phyloP scores from a whole-genome alignment of 352 stramenopile species.

The Globisporangium barbulae region DNA sequence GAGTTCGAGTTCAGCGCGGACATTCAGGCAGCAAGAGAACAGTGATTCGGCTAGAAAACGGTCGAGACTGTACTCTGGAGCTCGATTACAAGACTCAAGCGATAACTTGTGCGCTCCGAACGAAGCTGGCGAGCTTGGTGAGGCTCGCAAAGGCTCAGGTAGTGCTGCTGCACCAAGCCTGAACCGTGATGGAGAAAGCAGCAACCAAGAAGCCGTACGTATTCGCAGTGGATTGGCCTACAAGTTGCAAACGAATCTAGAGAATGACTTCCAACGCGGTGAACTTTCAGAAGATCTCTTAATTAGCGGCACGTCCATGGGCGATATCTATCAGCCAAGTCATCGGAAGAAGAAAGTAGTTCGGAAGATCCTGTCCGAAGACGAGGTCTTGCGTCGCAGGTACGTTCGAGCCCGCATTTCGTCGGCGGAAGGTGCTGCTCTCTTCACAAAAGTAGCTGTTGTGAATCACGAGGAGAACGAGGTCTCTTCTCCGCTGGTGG shows the following conservation, averaged over 20 bases:
- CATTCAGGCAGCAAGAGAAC: neutral
- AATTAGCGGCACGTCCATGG: slow-evolving; percentile 1
- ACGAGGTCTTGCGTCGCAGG: slow-evolving; percentile 23
- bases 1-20: neutral
- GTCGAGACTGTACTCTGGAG: slow-evolving; percentile 5
- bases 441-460: neutral
- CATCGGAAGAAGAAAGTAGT: slow-evolving; percentile 36
- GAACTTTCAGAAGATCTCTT: neutral
- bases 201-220: neutral
- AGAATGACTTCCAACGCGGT: neutral
- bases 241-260: neutral
- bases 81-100: neutral
- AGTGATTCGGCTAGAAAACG: slow-evolving; percentile 1
- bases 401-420: neutral
- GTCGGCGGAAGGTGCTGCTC: neutral
- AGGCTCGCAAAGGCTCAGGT: neutral
- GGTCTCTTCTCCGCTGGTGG: neutral
- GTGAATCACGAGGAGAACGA: neutral
- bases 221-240: neutral
- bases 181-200: neutral
- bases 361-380: slow-evolving; percentile 33
- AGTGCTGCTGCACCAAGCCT: neutral
- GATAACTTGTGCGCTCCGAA: neutral
- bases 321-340: neutral
- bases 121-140: neutral